Evolutionary conservation across 2,329 filamentous ascomycete species (phyloP).

Genomic region (Talaromyces sp.): DNA sequence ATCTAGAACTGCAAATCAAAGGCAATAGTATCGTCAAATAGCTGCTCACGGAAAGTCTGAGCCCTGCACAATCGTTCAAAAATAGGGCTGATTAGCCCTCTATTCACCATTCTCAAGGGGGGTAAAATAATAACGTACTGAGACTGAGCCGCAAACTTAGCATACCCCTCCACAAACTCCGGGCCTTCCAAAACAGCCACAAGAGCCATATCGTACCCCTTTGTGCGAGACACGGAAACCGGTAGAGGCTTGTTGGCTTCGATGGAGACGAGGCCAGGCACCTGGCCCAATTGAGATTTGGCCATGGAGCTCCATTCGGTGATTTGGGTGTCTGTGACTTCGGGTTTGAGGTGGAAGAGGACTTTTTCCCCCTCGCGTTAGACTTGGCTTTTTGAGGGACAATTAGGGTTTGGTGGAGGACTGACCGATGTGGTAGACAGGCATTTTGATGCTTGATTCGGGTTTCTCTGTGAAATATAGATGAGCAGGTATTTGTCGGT

Average conservation of each 20-base stretch:
- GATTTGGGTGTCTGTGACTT: constrained; percentile 34
- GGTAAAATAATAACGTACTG: constrained; percentile 34
- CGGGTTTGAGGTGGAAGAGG: constrained; percentile 43
- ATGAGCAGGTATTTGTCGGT: not conserved
- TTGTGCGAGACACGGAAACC: constrained; percentile 40
- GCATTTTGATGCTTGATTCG: not conserved
- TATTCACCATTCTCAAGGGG: not conserved
- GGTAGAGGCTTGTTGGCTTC: constrained; percentile 38
- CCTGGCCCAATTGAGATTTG: constrained; percentile 41
- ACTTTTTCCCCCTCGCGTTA: constrained; percentile 25
- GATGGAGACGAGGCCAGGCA: constrained; percentile 41
- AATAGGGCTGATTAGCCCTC: not conserved
- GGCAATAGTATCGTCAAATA: constrained; percentile 43
- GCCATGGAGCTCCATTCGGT: constrained; percentile 30
- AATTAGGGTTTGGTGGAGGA: not conserved
- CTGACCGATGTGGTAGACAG: constrained; percentile 39
- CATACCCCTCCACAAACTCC: constrained; percentile 44
- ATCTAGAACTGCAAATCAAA: constrained; percentile 41
- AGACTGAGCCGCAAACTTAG: constrained; percentile 45
- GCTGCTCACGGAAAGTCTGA: constrained; percentile 38
- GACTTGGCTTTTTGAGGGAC: no score
- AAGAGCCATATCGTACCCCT: constrained; percentile 47
- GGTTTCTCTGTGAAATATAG: not conserved
- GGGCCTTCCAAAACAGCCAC: constrained; percentile 46
- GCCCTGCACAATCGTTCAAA: constrained; percentile 27